phyloP scores from a whole-genome alignment of 176 grass and related monocot species.

The Leersia perrieri region DNA sequence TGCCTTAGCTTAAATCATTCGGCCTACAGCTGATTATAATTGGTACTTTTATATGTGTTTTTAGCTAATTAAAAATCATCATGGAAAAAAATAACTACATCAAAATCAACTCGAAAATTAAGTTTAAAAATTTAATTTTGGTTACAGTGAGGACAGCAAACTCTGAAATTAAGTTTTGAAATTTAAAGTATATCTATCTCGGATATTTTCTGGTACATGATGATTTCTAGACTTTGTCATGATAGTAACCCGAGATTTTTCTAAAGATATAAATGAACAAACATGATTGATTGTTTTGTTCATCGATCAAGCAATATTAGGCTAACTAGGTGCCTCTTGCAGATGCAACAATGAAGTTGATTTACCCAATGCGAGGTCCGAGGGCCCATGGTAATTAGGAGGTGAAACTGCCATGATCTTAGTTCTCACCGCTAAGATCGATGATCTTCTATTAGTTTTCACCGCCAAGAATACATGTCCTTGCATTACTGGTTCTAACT shows the following conservation, averaged over 20 bases:
- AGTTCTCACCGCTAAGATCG: background rate
- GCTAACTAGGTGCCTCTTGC: background rate
- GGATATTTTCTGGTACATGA: too few species aligned
- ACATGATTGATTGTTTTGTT: background rate
- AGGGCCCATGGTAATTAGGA: background rate
- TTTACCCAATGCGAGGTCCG: background rate
- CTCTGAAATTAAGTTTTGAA: too few species aligned
- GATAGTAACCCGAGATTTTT: background rate
- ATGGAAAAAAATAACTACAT: too few species aligned
- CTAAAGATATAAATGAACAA: background rate
- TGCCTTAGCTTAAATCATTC: too few species aligned
- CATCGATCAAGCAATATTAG: background rate
- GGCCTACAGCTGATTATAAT: too few species aligned
- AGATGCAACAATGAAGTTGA: background rate
- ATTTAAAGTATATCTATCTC: too few species aligned
- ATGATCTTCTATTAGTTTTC: background rate
- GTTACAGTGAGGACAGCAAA: too few species aligned
- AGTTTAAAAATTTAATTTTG: too few species aligned
- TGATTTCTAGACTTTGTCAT: background rate
- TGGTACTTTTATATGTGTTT: too few species aligned
- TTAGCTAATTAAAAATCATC: too few species aligned
- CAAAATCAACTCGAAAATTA: too few species aligned
- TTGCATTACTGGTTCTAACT: background rate
- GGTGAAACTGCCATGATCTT: background rate
- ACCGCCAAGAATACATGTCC: background rate